These are phyloP conservation scores for Wakefieldia striispora DNA, from an alignment of 768 basidiomycete species.

Conservation along the genomic window DNA sequence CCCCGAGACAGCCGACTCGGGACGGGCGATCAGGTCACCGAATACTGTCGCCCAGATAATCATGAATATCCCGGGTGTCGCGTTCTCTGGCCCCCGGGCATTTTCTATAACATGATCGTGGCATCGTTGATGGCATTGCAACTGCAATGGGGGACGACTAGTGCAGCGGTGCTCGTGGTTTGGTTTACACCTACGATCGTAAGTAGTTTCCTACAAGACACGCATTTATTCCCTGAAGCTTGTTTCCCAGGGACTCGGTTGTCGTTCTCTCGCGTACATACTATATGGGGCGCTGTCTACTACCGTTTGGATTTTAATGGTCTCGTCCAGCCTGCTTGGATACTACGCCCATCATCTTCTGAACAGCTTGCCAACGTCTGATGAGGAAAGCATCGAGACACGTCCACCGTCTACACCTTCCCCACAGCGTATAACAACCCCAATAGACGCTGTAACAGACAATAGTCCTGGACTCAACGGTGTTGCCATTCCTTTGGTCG, in stretches of 20 bases:
- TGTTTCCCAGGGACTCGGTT: constrained; percentile 28
- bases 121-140: constrained; percentile 29
- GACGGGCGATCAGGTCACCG: constrained; percentile 11
- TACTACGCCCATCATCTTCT: constrained; percentile 17
- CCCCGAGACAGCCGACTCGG: constrained; percentile 18
- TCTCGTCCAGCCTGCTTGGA: constrained; percentile 29
- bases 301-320: constrained; percentile 28
- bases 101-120: constrained; percentile 25
- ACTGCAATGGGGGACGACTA: constrained; percentile 34
- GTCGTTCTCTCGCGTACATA: constrained; percentile 33
- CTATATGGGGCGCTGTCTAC: constrained; percentile 32
- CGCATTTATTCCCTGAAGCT: not conserved
- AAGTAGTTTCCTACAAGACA: not conserved
- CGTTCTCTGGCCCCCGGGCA: constrained; percentile 21
- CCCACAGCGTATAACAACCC: no score
- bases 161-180: constrained; percentile 27
- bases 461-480: not conserved
- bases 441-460: not conserved
- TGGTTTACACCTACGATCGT: constrained; percentile 33
- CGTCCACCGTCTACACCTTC: not conserved
- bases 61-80: not conserved
- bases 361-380: not conserved
- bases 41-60: constrained; percentile 19
- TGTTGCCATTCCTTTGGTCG: no score
- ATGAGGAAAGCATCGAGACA: not conserved